A percentile compares a stretch with the other conserved stretches of the same genome.
phyloP scores from a whole-genome alignment of 1,139 yeast genomes.

The Geotrichum phurueaensis region DNA sequence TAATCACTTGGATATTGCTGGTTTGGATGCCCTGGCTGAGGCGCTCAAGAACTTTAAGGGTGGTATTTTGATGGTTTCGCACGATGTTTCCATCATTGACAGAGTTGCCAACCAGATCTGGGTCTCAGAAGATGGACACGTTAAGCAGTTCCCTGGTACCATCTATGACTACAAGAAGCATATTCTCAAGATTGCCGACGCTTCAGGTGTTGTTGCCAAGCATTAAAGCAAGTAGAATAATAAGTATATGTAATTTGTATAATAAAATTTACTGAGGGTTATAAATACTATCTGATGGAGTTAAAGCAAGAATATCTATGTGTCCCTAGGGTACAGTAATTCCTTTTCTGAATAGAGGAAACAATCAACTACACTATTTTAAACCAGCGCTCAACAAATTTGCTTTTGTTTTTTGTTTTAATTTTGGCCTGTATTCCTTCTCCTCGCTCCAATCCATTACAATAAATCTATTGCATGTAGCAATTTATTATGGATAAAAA shows the following conservation, averaged over 20 bases:
- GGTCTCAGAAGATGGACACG: conserved; percentile 86
- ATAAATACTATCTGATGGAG: no score
- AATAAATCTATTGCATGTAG: no score
- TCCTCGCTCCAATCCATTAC: background rate
- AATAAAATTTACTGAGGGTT: background rate
- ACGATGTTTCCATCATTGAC: conserved; percentile 87
- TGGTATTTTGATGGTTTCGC: conserved; percentile 95
- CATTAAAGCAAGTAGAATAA: conserved; percentile 42
- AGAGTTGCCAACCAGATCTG: conserved; percentile 88
- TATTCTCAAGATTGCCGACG: conserved; percentile 69
- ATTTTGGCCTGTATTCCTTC: no score
- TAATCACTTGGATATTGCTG: conserved; percentile 96
- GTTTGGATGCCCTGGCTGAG: conserved; percentile 89
- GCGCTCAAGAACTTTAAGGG: conserved; percentile 86
- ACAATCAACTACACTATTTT: no score
- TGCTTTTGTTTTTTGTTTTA: no score
- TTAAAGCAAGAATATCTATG: no score
- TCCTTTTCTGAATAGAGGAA: no score
- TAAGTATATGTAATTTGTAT: background rate
- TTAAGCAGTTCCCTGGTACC: conserved; percentile 71
- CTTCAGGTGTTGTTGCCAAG: conserved; percentile 80
- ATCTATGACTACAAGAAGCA: conserved; percentile 87
- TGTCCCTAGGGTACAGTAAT: no score
- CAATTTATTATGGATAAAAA: no score
- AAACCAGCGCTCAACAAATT: no score